These are phyloP conservation scores for Ogataea chonburiensis DNA, from an alignment of 805 yeast genomes.

Conservation along the genomic window DNA sequence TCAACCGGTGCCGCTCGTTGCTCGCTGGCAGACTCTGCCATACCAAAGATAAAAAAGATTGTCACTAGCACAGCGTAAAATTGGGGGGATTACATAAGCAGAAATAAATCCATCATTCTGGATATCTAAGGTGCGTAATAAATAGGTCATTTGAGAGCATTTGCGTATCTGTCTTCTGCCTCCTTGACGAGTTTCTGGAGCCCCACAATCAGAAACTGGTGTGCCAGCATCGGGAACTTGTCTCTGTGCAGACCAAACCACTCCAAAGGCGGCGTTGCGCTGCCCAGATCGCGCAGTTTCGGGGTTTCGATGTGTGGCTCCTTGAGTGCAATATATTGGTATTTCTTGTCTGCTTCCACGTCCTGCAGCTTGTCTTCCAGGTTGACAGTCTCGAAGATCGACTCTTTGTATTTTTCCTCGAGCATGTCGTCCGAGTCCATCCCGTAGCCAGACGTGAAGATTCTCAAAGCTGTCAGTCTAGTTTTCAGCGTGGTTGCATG, in stretches of 20 bases:
- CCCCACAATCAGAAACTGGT: conserved; percentile 70
- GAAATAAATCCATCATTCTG: too few species aligned
- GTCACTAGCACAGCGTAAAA: too few species aligned
- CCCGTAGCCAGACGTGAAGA: conserved; percentile 30
- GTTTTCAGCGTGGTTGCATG: conserved; percentile 74
- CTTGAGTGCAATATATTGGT: conserved; percentile 58
- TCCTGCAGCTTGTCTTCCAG: conserved; percentile 45
- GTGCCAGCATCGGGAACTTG: conserved; percentile 82
- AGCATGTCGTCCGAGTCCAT: conserved; percentile 34
- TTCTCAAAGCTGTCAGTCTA: conserved; percentile 44
- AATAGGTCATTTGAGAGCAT: conserved; percentile 43
- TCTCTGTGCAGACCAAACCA: conserved; percentile 95
- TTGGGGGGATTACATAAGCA: too few species aligned
- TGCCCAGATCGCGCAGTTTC: conserved; percentile 85
- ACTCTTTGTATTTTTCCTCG: conserved; percentile 35
- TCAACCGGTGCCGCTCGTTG: conserved; percentile 1
- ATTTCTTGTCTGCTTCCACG: conserved; percentile 47
- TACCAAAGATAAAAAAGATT: too few species aligned
- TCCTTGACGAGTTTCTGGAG: conserved; percentile 73
- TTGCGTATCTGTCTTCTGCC: conserved; percentile 55
- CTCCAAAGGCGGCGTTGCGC: conserved; percentile 96
- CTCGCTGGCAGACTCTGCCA: conserved; percentile 7
- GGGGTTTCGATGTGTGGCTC: conserved; percentile 89
- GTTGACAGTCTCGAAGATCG: conserved; percentile 34
- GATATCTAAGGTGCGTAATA: too few species aligned